phyloP scores from a whole-genome alignment of 2,329 filamentous ascomycete genomes.

The Nemania bipapillata region DNA sequence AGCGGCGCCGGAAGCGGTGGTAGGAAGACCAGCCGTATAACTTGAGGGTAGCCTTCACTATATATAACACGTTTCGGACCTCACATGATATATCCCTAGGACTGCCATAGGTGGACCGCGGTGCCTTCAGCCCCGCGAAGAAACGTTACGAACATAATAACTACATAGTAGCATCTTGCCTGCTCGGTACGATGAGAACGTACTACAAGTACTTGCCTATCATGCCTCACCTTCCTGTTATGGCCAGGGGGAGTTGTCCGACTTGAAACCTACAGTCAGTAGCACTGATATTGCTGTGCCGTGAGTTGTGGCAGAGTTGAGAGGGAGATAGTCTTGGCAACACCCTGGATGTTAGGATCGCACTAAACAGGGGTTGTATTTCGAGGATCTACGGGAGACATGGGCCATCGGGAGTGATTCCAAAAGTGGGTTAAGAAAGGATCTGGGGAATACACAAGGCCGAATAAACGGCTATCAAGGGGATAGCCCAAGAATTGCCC shows the following conservation, averaged over 20 bases:
- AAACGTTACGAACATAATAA: conserved; percentile 36
- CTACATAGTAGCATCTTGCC: conserved; percentile 13
- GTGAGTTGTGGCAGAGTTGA: conserved; percentile 24
- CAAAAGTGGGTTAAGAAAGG: conserved; percentile 29
- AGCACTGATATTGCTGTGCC: conserved; percentile 20
- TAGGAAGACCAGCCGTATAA: conserved; percentile 25
- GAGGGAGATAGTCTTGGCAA: conserved; percentile 26
- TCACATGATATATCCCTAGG: conserved; percentile 2
- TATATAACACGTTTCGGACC: conserved; percentile 15
- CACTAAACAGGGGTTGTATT: conserved; percentile 33
- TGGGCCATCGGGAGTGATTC: conserved; percentile 33
- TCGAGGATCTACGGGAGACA: conserved; percentile 26
- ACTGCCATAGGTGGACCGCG: conserved; percentile 9
- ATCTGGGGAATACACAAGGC: conserved; percentile 20
- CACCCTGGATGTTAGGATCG: conserved; percentile 20
- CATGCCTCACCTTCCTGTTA: conserved; percentile 38
- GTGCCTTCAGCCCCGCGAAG: conserved; percentile 19
- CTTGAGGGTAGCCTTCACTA: conserved; percentile 19
- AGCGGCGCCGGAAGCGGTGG: conserved; percentile 27
- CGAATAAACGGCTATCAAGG: conserved; percentile 23
- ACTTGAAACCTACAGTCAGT: conserved; percentile 35
- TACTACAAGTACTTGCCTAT: conserved; percentile 7
- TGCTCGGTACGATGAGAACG: conserved; percentile 6
- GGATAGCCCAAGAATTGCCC: conserved; percentile 27
- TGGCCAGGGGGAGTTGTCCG: conserved; percentile 32